Conservation (phyloP, 768 basidiomycete species). For the Leucosporidium yakuticum region DNA sequence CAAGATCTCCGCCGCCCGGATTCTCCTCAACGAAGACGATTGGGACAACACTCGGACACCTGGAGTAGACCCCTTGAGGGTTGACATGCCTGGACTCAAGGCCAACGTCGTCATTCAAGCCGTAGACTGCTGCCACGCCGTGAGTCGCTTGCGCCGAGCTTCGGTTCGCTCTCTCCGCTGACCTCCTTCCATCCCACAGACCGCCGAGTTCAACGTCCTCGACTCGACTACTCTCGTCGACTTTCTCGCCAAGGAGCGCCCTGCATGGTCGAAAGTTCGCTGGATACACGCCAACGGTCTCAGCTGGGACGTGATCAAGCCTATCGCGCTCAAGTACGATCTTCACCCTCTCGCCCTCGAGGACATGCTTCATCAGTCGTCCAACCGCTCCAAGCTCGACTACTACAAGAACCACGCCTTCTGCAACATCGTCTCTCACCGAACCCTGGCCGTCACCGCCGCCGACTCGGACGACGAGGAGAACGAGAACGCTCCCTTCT, state of each 20-base stretch:
- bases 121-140: conserved; percentile 3
- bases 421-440: background rate
- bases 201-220: background rate
- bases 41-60: conserved; percentile 9
- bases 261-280: conserved; percentile 58
- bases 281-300: conserved; percentile 69
- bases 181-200: too few relatives aligned
- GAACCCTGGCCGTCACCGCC: background rate
- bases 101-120: conserved; percentile 13
- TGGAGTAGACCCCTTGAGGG: conserved; percentile 8
- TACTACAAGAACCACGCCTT: conserved; percentile 52
- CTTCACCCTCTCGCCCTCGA: conserved; percentile 67
- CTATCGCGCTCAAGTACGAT: conserved; percentile 60
- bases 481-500: background rate
- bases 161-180: too few relatives aligned
- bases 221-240: background rate
- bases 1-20: background rate
- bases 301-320: conserved; percentile 67
- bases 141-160: background rate
- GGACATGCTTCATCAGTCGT: conserved; percentile 58
- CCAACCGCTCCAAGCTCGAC: conserved; percentile 50
- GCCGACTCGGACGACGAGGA: background rate
- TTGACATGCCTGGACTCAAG: conserved; percentile 19
- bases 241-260: background rate
- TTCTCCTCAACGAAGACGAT: background rate